Evolutionary conservation across 306 rosid species (phyloP), one percentile per base, ranked within the genome.

Genomic region (Inga laurina): DNA sequence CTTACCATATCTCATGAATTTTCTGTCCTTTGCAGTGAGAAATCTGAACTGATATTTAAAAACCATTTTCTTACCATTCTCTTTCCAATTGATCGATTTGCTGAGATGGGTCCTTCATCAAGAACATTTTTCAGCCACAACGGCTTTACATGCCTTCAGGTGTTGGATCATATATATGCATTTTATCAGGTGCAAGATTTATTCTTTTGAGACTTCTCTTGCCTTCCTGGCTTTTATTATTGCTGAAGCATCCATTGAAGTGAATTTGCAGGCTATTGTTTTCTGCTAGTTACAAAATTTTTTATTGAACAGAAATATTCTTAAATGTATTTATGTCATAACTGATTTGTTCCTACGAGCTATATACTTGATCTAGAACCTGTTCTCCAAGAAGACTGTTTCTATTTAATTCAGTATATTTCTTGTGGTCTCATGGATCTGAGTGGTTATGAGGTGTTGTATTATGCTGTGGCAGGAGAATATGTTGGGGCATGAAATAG

Each of bases 31-130:
- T 83, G 88, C 94, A 97, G 99, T 79, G 98, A 97, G 85, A 94
- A 92, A 82, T 92, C 93, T 18, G 97, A 97, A 83, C 72, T 94
- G 84, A 81, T 97, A 88, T 90, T 90, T 66, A 94, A 86, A 86
- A 89, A 70, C 85, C 93, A 89, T 79, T 94, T 90, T 89, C 90
- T 97, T 57, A 94, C 98, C 75, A 83, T 97, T 77, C 85, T 94
- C 78, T 91, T 97, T 86, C 99, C 98, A 1, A 54, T 90, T 18
- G 99, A 97, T 85, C 99, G 98, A 48, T 97, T 94, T 71, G 73
- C 91, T 5, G 99, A 97, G 93, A 91, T 97, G 89, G 99, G 99
- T 72, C 99, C 99, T 83, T 97, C 98, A 22, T 91, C 97, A 8
- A 91, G 97, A 82, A 94, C 94, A 0, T 94, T 85, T 77, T 88